Percentiles rank a stretch among this genome's conserved stretches.
phyloP scores from a whole-genome alignment of 2,329 filamentous ascomycete species.

The Sclerotinia glacialis region DNA sequence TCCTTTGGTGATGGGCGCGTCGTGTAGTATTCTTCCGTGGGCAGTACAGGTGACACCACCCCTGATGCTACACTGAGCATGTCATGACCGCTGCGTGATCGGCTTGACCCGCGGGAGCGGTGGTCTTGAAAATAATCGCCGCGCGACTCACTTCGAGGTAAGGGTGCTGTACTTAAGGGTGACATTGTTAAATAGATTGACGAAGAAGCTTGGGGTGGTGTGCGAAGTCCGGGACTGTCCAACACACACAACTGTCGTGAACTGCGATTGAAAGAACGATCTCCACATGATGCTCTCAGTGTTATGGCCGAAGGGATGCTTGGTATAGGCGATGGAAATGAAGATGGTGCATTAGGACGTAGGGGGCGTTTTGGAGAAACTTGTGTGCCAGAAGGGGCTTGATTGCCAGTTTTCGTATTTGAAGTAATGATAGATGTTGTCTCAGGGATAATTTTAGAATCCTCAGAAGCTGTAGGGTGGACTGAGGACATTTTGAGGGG shows the following conservation, averaged over 20 bases:
- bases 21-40: not conserved
- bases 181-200: not conserved
- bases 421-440: not conserved
- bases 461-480: not conserved
- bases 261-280: slow-evolving; percentile 1
- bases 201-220: not conserved
- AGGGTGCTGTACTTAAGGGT: not conserved
- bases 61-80: not conserved
- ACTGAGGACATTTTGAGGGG: not conserved
- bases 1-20: slow-evolving; percentile 19
- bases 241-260: slow-evolving; percentile 4
- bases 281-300: not conserved
- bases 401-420: not conserved
- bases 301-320: not conserved
- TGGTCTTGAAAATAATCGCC: slow-evolving; percentile 1
- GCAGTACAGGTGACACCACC: not conserved
- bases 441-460: not conserved
- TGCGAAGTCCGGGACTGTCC: not conserved
- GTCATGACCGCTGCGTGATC: not conserved
- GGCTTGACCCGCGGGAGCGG: not conserved
- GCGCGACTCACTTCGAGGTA: not conserved
- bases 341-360: slow-evolving; percentile 2
- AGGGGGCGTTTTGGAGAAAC: not conserved
- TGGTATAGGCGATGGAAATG: not conserved
- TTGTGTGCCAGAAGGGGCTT: not conserved